Evolutionary conservation across 1,284 basidiomycete genomes (phyloP), one percentile per base, ranked within the genome.

Genomic region (Sporisorium sorghi): DNA sequence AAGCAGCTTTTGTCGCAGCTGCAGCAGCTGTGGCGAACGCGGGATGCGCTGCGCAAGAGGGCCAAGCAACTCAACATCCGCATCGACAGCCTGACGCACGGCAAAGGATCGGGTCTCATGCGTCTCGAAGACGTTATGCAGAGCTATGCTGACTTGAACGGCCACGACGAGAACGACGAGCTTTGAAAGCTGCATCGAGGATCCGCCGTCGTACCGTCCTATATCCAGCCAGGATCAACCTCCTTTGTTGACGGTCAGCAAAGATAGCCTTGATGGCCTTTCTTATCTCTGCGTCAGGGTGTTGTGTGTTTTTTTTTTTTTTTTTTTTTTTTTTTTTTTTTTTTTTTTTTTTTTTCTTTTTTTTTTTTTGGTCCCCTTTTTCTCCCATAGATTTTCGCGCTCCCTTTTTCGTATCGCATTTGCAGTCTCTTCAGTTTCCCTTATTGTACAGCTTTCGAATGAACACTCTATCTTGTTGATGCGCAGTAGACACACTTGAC

Each of bases 1-100:
- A 68, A 65, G 48, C 65, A 68, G 47, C 54, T 73, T 4, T 24
- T 73, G 52, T 53, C 32, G 17, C 71, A 73, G 43, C 52, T 73
- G n/a, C 71, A 68, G 26, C 71, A 73, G 53, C 60, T 73, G 7
- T 73, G 71, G 71, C 44, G 65, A 30, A 51, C 65, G 15, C 48
- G 71, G 11, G 65, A 68, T 32, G 57, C 58, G 2, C 23, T 73
- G 17, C 57, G 65, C 30, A 58, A 60, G 44, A 26, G 65, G 14
- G 71, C 71, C 1, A 63, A 51, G 21, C 60, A 69, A 53, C 61
- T 73, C 50, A 69, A 69, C 43, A 69, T 73, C 26, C 56, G 65
- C 9, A 68, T 73, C 48, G 71, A 73, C 33, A 68, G 65, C 42
- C 46, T 73, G 15, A 17, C 37, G 2, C 65, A 73, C 17, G 71